Evolutionary conservation across 768 basidiomycete genomes (phyloP).

Genomic region (Termitomyces sp.): DNA sequence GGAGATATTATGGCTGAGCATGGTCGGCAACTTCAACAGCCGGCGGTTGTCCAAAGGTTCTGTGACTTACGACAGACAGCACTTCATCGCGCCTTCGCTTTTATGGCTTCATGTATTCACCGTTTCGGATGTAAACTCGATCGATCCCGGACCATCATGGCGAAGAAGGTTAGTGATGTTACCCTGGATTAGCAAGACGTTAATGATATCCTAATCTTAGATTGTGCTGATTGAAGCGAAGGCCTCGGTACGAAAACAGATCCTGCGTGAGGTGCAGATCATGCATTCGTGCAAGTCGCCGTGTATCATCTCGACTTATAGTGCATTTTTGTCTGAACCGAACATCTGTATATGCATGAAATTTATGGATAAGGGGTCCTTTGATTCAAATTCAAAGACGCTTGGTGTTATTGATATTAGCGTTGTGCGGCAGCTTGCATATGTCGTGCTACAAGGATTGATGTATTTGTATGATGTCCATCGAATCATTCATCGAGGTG

Average conservation of each 20-base stretch:
- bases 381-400: conserved; percentile 93
- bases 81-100: no score
- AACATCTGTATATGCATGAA: conserved; percentile 99
- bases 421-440: conserved; percentile 90
- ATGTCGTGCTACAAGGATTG: conserved; percentile 90
- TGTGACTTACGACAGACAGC: no score
- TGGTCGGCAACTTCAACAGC: no score
- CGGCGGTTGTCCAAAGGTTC: no score
- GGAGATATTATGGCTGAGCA: no score
- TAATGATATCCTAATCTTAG: conserved; percentile 30
- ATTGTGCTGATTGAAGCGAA: conserved; percentile 97
- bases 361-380: conserved; percentile 87
- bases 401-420: conserved; percentile 89
- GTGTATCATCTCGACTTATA: conserved; percentile 95
- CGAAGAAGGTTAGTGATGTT: conserved; percentile 79
- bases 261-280: conserved; percentile 94
- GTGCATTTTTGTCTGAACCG: conserved; percentile 93
- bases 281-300: conserved; percentile 94
- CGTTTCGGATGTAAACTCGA: no score
- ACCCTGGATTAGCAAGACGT: not conserved
- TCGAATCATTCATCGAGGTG: conserved; percentile 97
- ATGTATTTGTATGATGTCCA: conserved; percentile 97
- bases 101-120: no score
- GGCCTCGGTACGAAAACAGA: conserved; percentile 93
- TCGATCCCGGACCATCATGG: conserved; percentile 93